phyloP scores from a whole-genome alignment of 805 yeast genomes.

The Aciculoconidium aculeatum region DNA sequence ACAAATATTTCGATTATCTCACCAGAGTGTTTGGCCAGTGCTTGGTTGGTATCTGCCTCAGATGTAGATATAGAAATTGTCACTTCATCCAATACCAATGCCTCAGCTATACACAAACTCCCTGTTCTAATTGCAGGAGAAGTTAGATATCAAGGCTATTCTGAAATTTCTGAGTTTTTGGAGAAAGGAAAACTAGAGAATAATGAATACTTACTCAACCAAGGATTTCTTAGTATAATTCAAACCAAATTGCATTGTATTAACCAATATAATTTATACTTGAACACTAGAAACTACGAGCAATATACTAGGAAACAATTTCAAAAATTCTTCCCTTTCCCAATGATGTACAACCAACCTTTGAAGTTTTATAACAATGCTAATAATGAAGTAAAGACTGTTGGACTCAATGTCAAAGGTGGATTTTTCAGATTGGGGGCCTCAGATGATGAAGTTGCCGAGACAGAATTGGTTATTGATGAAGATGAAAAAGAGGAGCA shows the following conservation, averaged over 20 bases:
- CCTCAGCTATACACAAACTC: slow-evolving; percentile 42
- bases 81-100: slow-evolving; percentile 53
- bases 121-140: slow-evolving; percentile 40
- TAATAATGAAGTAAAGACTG: slow-evolving; percentile 23
- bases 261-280: slow-evolving; percentile 51
- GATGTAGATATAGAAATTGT: slow-evolving; percentile 29
- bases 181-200: slow-evolving; percentile 6
- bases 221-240: slow-evolving; percentile 39
- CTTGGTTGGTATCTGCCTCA: slow-evolving; percentile 31
- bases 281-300: slow-evolving; percentile 55
- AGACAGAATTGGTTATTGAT: slow-evolving; percentile 25
- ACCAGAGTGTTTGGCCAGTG: slow-evolving; percentile 46
- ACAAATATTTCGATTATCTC: slow-evolving; percentile 38
- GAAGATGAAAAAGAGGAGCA: slow-evolving; percentile 15
- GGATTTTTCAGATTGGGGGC: slow-evolving; percentile 26
- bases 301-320: slow-evolving; percentile 52
- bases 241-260: slow-evolving; percentile 38
- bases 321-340: slow-evolving; percentile 54
- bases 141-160: slow-evolving; percentile 34
- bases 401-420: slow-evolving; percentile 24
- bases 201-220: slow-evolving; percentile 34
- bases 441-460: slow-evolving; percentile 15
- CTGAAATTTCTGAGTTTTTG: slow-evolving; percentile 29
- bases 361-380: slow-evolving; percentile 36
- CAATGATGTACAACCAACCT: slow-evolving; percentile 70